Conservation (phyloP, 345 rosid species). For the Aethionema arabicum region DNA sequence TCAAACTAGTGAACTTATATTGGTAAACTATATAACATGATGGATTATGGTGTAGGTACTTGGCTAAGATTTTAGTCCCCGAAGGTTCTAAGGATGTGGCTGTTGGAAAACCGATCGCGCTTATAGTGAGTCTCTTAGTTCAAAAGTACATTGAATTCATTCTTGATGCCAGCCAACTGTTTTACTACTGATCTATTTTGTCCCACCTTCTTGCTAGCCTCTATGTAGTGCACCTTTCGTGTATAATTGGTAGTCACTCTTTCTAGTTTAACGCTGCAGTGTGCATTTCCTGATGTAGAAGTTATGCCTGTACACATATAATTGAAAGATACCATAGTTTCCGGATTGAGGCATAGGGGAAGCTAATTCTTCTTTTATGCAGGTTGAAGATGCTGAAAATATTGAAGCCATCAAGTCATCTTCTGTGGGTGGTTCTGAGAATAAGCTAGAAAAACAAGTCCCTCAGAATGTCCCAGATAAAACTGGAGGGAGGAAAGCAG, state of each 20-base stretch:
- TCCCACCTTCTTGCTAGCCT: conserved; percentile 23
- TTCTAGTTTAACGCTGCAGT: conserved; percentile 16
- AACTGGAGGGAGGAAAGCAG: conserved; percentile 38
- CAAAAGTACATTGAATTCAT: conserved; percentile 14
- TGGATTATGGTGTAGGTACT: conserved; percentile 36
- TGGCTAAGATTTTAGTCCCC: conserved; percentile 42
- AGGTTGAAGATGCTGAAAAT: conserved; percentile 88
- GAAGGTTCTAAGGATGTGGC: conserved; percentile 47
- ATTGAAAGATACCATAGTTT: conserved; percentile 11
- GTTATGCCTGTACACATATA: conserved; percentile 16
- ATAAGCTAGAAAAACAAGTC: conserved; percentile 44
- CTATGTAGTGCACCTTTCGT: conserved; percentile 13
- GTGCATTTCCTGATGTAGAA: conserved; percentile 11
- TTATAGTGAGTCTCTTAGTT: conserved; percentile 36
- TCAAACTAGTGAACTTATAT: conserved; percentile 19
- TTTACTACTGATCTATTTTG: conserved; percentile 1
- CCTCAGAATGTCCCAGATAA: conserved; percentile 48
- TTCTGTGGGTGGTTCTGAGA: conserved; percentile 41
- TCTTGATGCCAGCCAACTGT: conserved; percentile 17
- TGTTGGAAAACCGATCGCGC: conserved; percentile 44
- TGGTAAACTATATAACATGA: conserved; percentile 17
- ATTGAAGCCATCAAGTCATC: conserved; percentile 68
- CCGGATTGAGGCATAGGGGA: conserved; percentile 21
- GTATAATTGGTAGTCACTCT: conserved; percentile 9
- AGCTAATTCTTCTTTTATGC: conserved; percentile 32